Evolutionary conservation across 2,329 filamentous ascomycete species (phyloP), one percentile per base, ranked within the genome.

Genomic region (Exophiala aquamarina): DNA sequence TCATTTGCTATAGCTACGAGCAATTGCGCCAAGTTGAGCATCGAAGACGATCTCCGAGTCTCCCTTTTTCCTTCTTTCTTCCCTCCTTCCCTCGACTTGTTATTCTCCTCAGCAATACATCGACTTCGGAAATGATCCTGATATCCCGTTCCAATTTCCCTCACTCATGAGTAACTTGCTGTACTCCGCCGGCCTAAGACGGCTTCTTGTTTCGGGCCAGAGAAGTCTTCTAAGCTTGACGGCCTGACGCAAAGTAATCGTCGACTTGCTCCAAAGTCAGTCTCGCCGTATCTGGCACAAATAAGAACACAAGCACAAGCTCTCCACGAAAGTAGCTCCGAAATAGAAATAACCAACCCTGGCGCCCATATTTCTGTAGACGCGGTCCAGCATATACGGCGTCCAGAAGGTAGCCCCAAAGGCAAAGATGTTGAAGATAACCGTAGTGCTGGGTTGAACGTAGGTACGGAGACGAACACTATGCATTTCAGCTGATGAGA

Each of bases 241-340:
- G 44, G 1, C 53, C 52, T 1, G 54, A 59, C 9, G 55, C 51
- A 11, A 56, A 62, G 2, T 56, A 13, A 21, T 59, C 58, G 37
- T 63, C 59, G 33, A 63, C 60, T 49, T 63, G 59, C 50, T 63
- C 61, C 28, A 63, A 44, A 1, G 60, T 59, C 20, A 63, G 44
- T 14, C 44, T 39, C 7, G 59, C 59, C 29, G 58, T 63, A 41
- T 63, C 61, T 2, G 60, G 61, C 3, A 63, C 57, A 9, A 62
- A 32, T 3, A 44, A 10, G 11, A 43, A 49, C 1, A 34, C 29
- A 9, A 39, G 20, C 4, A 44, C 36, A 39, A 49, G 36, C n/a
- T n/a, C 33, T 44, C 40, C 2, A 19, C 28, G n/a, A 48, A 41
- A 6, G 45, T 41, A 11, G n/a, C n/a, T n/a, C 44, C 59, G 1